Evolutionary conservation across 2,329 filamentous ascomycete species (phyloP).

Genomic region (Hortaea werneckii): DNA sequence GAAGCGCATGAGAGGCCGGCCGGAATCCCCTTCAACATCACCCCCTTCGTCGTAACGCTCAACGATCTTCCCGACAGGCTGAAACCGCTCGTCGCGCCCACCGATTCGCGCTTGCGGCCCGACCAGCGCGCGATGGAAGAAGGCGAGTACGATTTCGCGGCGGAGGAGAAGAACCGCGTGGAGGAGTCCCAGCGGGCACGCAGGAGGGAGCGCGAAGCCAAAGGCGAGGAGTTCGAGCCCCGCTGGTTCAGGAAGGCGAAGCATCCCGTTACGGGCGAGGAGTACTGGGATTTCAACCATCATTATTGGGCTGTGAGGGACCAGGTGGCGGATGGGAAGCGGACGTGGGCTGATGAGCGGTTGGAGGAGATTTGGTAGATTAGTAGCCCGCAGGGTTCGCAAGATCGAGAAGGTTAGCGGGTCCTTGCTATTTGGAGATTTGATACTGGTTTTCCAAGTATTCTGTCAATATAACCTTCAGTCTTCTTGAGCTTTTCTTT

Average conservation of each 20-base stretch:
- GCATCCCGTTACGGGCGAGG: conserved; percentile 73
- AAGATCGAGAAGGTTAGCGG: no score
- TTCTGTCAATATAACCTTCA: no score
- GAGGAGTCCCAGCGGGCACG: conserved; percentile 83
- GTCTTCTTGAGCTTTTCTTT: no score
- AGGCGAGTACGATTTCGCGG: conserved; percentile 89
- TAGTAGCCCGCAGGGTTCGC: no score
- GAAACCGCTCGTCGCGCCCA: conserved; percentile 68
- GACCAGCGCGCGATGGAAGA: conserved; percentile 98
- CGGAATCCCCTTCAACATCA: conserved; percentile 92
- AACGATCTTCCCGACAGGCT: conserved; percentile 84
- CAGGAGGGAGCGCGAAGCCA: conserved; percentile 60
- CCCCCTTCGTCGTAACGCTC: conserved; percentile 87
- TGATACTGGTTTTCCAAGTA: no score
- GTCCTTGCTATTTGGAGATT: no score
- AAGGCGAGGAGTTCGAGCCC: conserved; percentile 71
- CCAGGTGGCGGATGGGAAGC: conserved; percentile 51
- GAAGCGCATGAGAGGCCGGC: conserved; percentile 70
- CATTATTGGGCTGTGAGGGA: conserved; percentile 76
- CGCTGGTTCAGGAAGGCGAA: conserved; percentile 71
- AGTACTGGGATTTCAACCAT: conserved; percentile 81
- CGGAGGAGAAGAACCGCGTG: conserved; percentile 84
- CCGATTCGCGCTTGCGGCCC: conserved; percentile 82
- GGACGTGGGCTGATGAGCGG: conserved; percentile 50
- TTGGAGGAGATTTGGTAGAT: conserved; percentile 62